Base-by-base conservation (phyloP, 139 green algal species). In the Spirogloea muscicola region DNA sequence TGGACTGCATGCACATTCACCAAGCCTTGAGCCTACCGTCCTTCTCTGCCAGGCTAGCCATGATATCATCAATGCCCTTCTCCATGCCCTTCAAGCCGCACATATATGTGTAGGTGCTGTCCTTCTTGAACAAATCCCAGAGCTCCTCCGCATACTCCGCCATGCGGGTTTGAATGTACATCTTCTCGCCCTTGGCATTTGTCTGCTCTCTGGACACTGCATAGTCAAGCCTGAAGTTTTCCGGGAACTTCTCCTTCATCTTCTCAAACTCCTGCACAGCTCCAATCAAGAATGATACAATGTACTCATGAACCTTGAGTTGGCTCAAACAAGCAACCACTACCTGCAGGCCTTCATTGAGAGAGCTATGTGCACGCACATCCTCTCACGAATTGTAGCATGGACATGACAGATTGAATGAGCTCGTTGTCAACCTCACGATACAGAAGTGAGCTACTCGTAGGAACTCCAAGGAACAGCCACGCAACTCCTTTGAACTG, bases 161-260 rank as follows among this genome's bases (percentile, higher is more conserved):
- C 75, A 82, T 82, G 51, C 75, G 75, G 33, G 75, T 82, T 55
- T 82, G 75, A 39, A 82, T 82, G 61, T 82, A 82, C 75, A 82
- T 82, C 75, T 82, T 82, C 75, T 82, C 68, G 57, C 75, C 75
- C 58, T 73, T 74, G 27, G 75, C 68, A 34, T 82, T 82, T 10
- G 72, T 33, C 68, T 82, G 75, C 75, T 82, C 75, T 29, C 75
- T 57, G 75, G 36, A 65, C 31, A 82, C 75, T 27, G 75, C 75
- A 27, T 65, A 82, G 68, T 82, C 75, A 9, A 82, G 44, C 25
- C 75, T 67, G 75, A 82, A 82, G 67, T 82, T 82, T n/a, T 82
- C 43, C 40, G 75, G 75, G 68, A 44, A 58, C 51, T 78, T 80
- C 67, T 79, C 49, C 68, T 80, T 76, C 75, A 82, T 82, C 75